These are phyloP conservation scores for Rhododendron mucronatum DNA, from an alignment of 148 eudicot genomes.

Conservation along the genomic window DNA sequence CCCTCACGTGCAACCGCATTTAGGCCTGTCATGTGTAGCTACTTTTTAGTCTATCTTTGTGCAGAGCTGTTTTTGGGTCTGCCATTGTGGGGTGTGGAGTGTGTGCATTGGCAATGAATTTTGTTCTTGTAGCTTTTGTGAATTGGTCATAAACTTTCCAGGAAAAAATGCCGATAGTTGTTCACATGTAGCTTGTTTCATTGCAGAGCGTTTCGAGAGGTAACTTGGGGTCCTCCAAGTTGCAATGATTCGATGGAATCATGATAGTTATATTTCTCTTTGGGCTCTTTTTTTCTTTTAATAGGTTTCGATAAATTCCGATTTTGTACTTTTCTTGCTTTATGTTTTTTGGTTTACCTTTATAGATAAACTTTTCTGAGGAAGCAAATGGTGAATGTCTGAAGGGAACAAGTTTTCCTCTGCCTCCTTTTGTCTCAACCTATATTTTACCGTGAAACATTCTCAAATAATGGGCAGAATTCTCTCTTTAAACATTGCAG, in stretches of 20 bases:
- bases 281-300: neutral
- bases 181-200: neutral
- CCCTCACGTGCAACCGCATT: neutral
- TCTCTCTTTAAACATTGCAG: neutral
- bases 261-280: neutral
- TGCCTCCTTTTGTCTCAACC: neutral
- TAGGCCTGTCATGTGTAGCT: neutral
- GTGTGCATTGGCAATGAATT: neutral
- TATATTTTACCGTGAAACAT: neutral
- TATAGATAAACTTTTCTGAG: neutral
- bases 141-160: neutral
- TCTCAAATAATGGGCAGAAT: neutral
- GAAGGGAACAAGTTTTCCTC: neutral
- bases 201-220: constrained; percentile 2
- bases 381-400: neutral
- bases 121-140: neutral
- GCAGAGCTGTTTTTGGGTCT: neutral
- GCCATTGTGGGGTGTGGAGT: neutral
- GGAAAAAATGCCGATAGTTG: neutral
- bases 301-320: neutral
- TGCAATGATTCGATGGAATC: neutral
- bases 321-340: neutral
- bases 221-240: constrained; percentile 10
- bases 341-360: neutral
- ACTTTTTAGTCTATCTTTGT: neutral